These are phyloP conservation scores for Candida krabiensis DNA, from an alignment of 805 yeast species.

Conservation along the genomic window DNA sequence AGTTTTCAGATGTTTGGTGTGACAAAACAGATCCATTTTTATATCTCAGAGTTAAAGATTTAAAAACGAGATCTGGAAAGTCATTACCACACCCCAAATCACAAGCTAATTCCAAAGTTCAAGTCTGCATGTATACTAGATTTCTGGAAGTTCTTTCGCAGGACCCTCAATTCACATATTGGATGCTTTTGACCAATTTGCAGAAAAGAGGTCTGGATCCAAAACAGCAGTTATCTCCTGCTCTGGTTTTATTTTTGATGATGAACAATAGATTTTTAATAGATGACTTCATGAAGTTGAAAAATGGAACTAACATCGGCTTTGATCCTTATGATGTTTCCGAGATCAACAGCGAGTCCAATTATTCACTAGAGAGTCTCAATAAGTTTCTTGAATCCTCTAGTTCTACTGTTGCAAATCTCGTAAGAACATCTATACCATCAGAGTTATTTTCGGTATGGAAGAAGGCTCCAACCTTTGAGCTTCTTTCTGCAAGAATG, in stretches of 20 bases:
- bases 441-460: slow-evolving; percentile 35
- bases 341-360: slow-evolving; percentile 15
- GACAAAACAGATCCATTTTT: slow-evolving; percentile 24
- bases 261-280: slow-evolving; percentile 36
- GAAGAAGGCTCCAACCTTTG: slow-evolving; percentile 54
- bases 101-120: slow-evolving; percentile 49
- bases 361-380: slow-evolving; percentile 15
- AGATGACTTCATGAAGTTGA: slow-evolving; percentile 45
- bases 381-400: background rate
- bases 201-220: slow-evolving; percentile 46
- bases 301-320: slow-evolving; percentile 46
- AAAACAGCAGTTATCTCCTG: slow-evolving; percentile 47
- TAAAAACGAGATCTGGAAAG: slow-evolving; percentile 55
- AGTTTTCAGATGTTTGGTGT: slow-evolving; percentile 24
- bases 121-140: slow-evolving; percentile 58
- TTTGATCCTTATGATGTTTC: slow-evolving; percentile 40
- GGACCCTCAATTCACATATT: slow-evolving; percentile 35
- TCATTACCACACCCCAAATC: slow-evolving; percentile 55
- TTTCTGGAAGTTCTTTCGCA: slow-evolving; percentile 42
- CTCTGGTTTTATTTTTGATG: slow-evolving; percentile 39
- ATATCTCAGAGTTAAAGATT: slow-evolving; percentile 47
- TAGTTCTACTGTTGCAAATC: slow-evolving; percentile 5
- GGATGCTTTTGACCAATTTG: slow-evolving; percentile 46
- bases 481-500: slow-evolving; percentile 55
- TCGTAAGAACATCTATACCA: slow-evolving; percentile 12